Evolutionary conservation across 495 filamentous ascomycete species (phyloP), one percentile per base, ranked within the genome.

Genomic region (Xylaria scruposa): DNA sequence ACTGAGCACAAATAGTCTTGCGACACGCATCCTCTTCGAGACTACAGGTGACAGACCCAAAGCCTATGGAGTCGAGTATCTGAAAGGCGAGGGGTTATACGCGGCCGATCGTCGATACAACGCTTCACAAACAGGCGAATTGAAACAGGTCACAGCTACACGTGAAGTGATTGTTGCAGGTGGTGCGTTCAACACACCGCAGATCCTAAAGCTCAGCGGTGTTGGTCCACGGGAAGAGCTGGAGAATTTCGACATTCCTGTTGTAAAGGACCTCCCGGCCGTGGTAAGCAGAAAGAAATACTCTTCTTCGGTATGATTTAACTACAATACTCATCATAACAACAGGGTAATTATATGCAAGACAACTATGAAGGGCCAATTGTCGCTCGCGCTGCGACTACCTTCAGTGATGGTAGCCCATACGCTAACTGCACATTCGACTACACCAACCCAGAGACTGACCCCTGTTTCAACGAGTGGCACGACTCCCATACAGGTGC

Each of bases 161-260:
- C 78, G 75, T 24, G 88, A 90, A 58, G 83, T 89, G 46, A 84
- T 90, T 56, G 75, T 90, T 44, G 81, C 84, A 1, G 83, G 82
- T 13, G 88, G 88, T 6, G 80, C 87, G n/a, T 89, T 89, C 78
- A 88, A 88, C 80, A 84, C 85, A n/a, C 88, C 88, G 17, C 83
- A 88, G 44, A 83, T 90, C 24, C 79, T 90, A 5, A 85, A 88
- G 72, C 85, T 87, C 3, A 86, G 81, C 29, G 88, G 88, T 17
- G 84, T 90, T 61, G 88, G 88, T 0, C 81, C 86, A 1, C 81
- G 79, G 12, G 79, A 81, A 0, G 86, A 89, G 56, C 79, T 89
- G 13, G 68, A 77, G 1, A 79, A 84, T 47, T 80, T 84, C 66
- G 76, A 76, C 9, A 89, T 90, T 46, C 73, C 81, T 12, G 81